Percentiles rank a stretch among this genome's conserved stretches.
phyloP scores from a whole-genome alignment of 2,329 filamentous ascomycete species.

The Aspergillus pseudoterreus region DNA sequence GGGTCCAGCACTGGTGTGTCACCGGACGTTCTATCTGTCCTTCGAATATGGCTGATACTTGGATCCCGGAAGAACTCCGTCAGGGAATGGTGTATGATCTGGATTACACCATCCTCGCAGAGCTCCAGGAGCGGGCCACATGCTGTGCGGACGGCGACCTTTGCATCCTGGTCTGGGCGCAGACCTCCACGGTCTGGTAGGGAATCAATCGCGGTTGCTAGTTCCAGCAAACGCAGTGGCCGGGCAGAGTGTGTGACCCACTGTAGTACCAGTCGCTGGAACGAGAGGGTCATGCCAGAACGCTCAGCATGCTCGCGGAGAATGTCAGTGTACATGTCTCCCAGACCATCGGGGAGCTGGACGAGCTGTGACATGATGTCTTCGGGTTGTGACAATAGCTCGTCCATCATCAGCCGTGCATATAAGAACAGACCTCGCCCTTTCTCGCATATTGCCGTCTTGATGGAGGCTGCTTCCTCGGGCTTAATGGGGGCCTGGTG shows the following conservation, averaged over 20 bases:
- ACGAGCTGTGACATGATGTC: slow-evolving; percentile 23
- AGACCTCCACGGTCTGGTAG: slow-evolving; percentile 1
- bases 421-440: slow-evolving; percentile 46
- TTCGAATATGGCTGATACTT: not conserved
- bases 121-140: slow-evolving; percentile 45
- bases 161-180: slow-evolving; percentile 18
- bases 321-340: slow-evolving; percentile 39
- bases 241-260: slow-evolving; percentile 42
- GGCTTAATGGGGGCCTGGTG: not conserved
- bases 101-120: slow-evolving; percentile 43
- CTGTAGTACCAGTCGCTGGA: slow-evolving; percentile 39
- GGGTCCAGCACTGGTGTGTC: not conserved
- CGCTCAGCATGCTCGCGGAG: slow-evolving; percentile 34
- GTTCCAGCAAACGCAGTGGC: slow-evolving; percentile 42
- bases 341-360: slow-evolving; percentile 35
- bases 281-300: slow-evolving; percentile 24
- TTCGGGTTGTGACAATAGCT: slow-evolving; percentile 20
- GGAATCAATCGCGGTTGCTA: slow-evolving; percentile 26
- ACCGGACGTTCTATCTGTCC: no score
- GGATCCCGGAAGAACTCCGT: slow-evolving; percentile 42
- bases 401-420: slow-evolving; percentile 43
- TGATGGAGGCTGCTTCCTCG: slow-evolving; percentile 5
- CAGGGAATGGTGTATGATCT: slow-evolving; percentile 48
- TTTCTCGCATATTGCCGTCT: slow-evolving; percentile 26
- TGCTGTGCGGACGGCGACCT: slow-evolving; percentile 32